Evolutionary conservation across 2,329 filamentous ascomycete species (phyloP).

Genomic region (Sporothrix euskadiensis): DNA sequence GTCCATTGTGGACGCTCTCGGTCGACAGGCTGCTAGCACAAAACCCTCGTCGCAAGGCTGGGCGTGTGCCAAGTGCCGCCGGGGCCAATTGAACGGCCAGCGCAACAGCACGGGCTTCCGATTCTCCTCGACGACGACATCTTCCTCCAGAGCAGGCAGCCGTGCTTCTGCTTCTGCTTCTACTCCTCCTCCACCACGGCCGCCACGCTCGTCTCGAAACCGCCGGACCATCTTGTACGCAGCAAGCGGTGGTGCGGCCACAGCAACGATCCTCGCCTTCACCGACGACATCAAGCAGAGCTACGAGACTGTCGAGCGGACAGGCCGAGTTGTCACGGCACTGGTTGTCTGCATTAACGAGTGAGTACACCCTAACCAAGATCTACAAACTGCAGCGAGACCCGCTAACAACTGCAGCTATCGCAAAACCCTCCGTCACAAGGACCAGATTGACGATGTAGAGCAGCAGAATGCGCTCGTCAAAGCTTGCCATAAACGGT

Average conservation of each 20-base stretch:
- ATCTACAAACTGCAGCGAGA: too few species aligned
- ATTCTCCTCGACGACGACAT: slow-evolving; percentile 16
- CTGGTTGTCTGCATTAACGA: slow-evolving; percentile 85
- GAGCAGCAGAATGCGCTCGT: slow-evolving; percentile 68
- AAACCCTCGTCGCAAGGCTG: slow-evolving; percentile 22
- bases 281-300: slow-evolving; percentile 72
- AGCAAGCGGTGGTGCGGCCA: slow-evolving; percentile 50
- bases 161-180: neutral
- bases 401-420: slow-evolving; percentile 60
- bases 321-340: slow-evolving; percentile 73
- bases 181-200: neutral
- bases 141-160: neutral
- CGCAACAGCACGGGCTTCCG: neutral
- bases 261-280: slow-evolving; percentile 54
- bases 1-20: slow-evolving; percentile 19
- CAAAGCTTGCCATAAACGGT: slow-evolving; percentile 85
- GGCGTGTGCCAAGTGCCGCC: slow-evolving; percentile 30
- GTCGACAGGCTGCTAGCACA: slow-evolving; percentile 11
- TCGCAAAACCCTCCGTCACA: slow-evolving; percentile 74
- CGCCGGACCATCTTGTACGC: slow-evolving; percentile 48
- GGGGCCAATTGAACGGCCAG: slow-evolving; percentile 25
- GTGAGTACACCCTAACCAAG: slow-evolving; percentile 48
- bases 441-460: slow-evolving; percentile 61
- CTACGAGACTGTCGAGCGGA: slow-evolving; percentile 73
- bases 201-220: slow-evolving; percentile 25